Conservation (phyloP, 257 asterid species). For the Penstemon eatonii region DNA sequence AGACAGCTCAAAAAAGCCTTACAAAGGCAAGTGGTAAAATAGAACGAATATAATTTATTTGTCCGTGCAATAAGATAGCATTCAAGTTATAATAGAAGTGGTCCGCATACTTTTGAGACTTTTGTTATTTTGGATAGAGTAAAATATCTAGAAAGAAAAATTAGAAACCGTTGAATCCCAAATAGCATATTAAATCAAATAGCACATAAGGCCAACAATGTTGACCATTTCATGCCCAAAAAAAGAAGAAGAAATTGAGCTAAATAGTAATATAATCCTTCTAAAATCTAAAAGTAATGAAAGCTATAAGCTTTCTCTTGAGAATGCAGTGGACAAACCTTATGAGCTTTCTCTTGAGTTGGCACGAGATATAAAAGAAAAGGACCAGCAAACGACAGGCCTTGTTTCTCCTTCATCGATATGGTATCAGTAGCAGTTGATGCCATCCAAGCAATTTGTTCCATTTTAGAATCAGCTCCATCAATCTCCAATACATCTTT, state of each 20-base stretch:
- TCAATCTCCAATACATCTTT: constrained; percentile 66
- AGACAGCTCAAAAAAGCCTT: constrained; percentile 9
- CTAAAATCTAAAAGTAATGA: neutral
- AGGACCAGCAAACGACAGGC: constrained; percentile 54
- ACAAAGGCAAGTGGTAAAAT: neutral
- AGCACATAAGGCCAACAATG: neutral
- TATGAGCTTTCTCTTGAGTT: constrained; percentile 68
- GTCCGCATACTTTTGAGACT: neutral
- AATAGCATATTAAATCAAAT: neutral
- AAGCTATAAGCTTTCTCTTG: neutral
- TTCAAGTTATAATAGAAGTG: neutral
- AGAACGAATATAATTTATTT: neutral
- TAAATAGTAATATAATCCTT: neutral
- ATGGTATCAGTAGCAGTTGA: constrained; percentile 80
- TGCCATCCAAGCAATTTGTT: constrained; percentile 88
- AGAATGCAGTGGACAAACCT: constrained; percentile 45
- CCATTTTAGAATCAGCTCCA: constrained; percentile 45
- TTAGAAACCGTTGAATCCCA: neutral
- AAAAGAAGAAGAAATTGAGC: neutral
- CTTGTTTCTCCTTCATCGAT: constrained; percentile 74
- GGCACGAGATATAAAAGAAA: constrained; percentile 82
- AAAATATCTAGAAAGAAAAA: neutral
- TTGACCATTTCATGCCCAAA: neutral
- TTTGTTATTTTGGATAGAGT: neutral
- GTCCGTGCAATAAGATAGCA: neutral